Evolutionary conservation across 2,329 filamentous ascomycete genomes (phyloP).

Genomic region (Bipolaris cookei): DNA sequence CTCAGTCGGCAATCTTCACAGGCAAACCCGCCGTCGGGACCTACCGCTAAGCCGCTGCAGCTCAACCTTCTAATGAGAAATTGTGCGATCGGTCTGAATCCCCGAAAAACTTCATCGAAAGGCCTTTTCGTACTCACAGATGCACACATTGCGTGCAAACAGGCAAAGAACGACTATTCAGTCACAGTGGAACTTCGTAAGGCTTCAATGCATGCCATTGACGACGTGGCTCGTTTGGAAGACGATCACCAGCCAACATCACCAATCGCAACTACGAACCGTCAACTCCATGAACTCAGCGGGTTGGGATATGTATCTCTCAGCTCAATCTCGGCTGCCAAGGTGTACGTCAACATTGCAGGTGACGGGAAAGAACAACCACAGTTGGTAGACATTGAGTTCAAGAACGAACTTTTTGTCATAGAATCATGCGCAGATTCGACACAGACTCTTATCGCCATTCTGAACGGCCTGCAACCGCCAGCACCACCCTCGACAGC

Average conservation of each 20-base stretch:
- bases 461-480: conserved; percentile 80
- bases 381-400: conserved; percentile 76
- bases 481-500: conserved; percentile 82
- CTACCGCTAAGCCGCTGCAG: conserved; percentile 55
- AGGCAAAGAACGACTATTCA: conserved; percentile 70
- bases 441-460: conserved; percentile 84
- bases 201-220: conserved; percentile 81
- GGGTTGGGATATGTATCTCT: conserved; percentile 82
- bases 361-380: conserved; percentile 63
- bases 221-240: conserved; percentile 66
- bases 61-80: conserved; percentile 80
- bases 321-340: conserved; percentile 84
- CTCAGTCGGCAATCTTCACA: conserved; percentile 42
- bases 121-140: conserved; percentile 80
- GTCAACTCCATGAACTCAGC: conserved; percentile 59
- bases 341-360: conserved; percentile 67
- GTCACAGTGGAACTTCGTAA: conserved; percentile 75
- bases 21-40: conserved; percentile 28
- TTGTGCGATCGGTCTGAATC: conserved; percentile 84
- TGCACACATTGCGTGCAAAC: conserved; percentile 70
- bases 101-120: conserved; percentile 75
- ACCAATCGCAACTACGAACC: conserved; percentile 34
- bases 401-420: conserved; percentile 85
- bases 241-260: conserved; percentile 22
- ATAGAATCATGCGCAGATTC: conserved; percentile 97